Evolutionary conservation across 805 yeast genomes (phyloP), one percentile per base, ranked within the genome.

Genomic region (Clavispora phyllophila): DNA sequence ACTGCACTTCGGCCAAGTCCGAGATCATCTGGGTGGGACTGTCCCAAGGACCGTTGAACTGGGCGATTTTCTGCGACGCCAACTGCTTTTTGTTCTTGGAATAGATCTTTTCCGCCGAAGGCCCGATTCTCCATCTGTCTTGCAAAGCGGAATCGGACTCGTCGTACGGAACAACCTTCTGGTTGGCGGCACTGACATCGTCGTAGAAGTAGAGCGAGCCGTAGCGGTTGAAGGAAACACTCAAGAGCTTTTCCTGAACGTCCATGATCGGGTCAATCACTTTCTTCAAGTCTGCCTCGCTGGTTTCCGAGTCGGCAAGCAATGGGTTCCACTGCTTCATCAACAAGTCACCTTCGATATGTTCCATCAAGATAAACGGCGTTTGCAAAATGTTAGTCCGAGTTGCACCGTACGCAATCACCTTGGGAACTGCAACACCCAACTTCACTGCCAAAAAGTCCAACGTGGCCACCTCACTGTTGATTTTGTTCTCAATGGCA

Each of bases 301-400:
- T 69, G 17, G 66, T 62, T 19, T 73, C 73, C 33, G 49, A 40
- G 47, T 84, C 87, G 23, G 72, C 70, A 17, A 76, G 68, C 60
- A 87, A 75, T 14, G 99, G 98, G 50, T 86, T 79, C 99, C 99
- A 91, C 48, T 79, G 69, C 54, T 79, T 84, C 96, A 93, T 91
- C 51, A 91, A 69, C 46, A 86, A 74, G 22, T 81, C 84, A 39
- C 97, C 96, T 39, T 78, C 82, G 45, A 86, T 72, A 56, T 66
- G 79, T 61, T 91, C 96, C 82, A 85, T 78, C 50, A 91, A 69
- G 43, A 87, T 81, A 59, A 81, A 91, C 31, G 96, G 96, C 25
- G 81, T 63, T 40, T 79, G 77, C 26, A 90, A 57, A 12, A 80
- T 73, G 60, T 90, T 91, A 36, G 76, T 63, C 18, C 70, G 63